These are phyloP conservation scores for Phaffia tasmanica DNA, from an alignment of 768 basidiomycete species.

Conservation along the genomic window DNA sequence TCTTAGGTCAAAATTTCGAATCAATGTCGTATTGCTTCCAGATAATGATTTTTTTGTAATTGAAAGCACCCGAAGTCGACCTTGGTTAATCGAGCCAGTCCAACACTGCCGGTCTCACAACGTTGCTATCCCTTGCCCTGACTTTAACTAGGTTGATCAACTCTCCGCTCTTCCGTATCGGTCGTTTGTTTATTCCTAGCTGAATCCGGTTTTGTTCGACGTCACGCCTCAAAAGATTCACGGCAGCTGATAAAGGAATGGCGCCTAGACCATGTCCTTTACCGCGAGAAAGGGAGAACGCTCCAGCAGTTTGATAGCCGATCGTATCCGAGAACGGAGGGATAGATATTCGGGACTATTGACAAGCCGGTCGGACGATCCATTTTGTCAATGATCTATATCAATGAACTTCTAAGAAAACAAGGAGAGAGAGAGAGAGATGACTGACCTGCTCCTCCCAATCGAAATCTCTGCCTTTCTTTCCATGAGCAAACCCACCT, in stretches of 20 bases:
- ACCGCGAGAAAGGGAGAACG: conserved; percentile 67
- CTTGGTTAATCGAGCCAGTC: conserved; percentile 8
- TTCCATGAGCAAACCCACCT: conserved; percentile 9
- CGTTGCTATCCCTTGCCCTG: conserved; percentile 15
- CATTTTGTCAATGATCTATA: not conserved
- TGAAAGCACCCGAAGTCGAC: too few species aligned
- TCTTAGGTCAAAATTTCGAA: too few species aligned
- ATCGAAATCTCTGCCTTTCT: conserved; percentile 15
- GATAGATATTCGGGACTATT: not conserved
- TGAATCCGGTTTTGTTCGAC: conserved; percentile 3
- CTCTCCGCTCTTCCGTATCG: conserved; percentile 1
- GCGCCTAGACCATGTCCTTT: conserved; percentile 67
- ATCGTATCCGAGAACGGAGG: conserved; percentile 42
- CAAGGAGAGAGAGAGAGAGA: not conserved
- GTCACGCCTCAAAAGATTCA: conserved; percentile 20
- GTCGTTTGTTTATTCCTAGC: not conserved
- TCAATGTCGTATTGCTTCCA: too few species aligned
- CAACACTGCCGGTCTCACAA: conserved; percentile 14
- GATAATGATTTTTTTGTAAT: too few species aligned
- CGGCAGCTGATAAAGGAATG: conserved; percentile 45
- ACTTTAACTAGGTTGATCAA: conserved; percentile 21
- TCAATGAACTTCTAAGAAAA: not conserved
- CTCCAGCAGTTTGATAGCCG: conserved; percentile 76
- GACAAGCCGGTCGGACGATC: not conserved
- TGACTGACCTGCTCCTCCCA: conserved; percentile 16